Evolutionary conservation across 139 green algal genomes (phyloP).

Genomic region (Picochlorum sp.): DNA sequence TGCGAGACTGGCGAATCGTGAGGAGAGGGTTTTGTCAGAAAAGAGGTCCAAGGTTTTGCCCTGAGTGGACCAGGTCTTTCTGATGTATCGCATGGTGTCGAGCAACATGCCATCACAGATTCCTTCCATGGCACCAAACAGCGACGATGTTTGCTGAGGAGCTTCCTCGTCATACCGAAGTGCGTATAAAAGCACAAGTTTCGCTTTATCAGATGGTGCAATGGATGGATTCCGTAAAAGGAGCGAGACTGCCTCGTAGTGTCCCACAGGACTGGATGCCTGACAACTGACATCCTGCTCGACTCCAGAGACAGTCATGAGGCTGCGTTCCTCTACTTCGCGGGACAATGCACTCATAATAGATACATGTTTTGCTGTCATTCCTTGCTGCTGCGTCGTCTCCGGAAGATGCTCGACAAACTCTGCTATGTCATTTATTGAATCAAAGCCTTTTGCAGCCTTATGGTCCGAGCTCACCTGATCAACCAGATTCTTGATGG

Average conservation of each 20-base stretch:
- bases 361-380: conserved; percentile 83
- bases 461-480: conserved; percentile 7
- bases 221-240: conserved; percentile 13
- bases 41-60: conserved; percentile 79
- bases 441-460: conserved; percentile 21
- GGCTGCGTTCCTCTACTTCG: conserved; percentile 39
- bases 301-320: conserved; percentile 63
- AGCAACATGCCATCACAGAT: conserved; percentile 14
- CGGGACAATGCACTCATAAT: conserved; percentile 68
- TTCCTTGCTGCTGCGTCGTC: conserved; percentile 55
- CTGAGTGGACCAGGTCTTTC: conserved; percentile 35
- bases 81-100: conserved; percentile 38
- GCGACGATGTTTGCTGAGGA: conserved; percentile 17
- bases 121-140: conserved; percentile 13
- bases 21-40: conserved; percentile 51
- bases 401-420: conserved; percentile 79
- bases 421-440: conserved; percentile 75
- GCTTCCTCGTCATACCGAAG: conserved; percentile 86
- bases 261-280: conserved; percentile 6
- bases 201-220: conserved; percentile 30
- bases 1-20: conserved; percentile 40
- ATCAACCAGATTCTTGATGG: conserved; percentile 52
- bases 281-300: conserved; percentile 88
- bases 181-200: conserved; percentile 78
- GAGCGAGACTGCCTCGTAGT: conserved; percentile 20